phyloP scores from a whole-genome alignment of 169 alveolate species.

The Blepharisma undulans region DNA sequence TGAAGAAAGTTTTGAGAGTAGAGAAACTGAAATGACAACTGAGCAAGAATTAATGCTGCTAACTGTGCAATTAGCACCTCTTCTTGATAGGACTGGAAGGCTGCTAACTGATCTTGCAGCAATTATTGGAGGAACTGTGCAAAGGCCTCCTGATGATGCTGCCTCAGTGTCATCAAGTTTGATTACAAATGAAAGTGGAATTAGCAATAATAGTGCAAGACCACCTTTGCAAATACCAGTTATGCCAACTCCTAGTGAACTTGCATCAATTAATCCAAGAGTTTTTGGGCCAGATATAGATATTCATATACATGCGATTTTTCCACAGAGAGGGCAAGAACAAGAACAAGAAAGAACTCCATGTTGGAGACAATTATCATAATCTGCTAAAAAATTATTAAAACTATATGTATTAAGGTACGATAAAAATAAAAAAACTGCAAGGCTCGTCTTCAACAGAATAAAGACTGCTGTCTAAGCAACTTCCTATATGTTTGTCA shows the following conservation, averaged over 20 bases:
- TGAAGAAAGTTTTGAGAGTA: background rate
- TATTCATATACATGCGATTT: constrained; percentile 37
- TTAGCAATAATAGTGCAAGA: constrained; percentile 2
- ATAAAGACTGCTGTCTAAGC: background rate
- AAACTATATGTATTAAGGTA: background rate
- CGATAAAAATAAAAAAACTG: background rate
- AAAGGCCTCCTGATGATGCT: background rate
- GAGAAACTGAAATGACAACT: constrained; percentile 42
- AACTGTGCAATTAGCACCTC: constrained; percentile 81
- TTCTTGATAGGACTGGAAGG: constrained; percentile 85
- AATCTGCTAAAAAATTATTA: background rate
- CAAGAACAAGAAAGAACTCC: constrained; percentile 10
- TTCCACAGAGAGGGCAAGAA: constrained; percentile 1
- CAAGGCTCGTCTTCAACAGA: background rate
- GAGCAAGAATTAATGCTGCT: constrained; percentile 54
- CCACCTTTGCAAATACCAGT: constrained; percentile 31
- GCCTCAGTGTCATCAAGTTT: background rate
- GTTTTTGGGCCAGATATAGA: constrained; percentile 11
- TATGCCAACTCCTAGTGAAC: constrained; percentile 42
- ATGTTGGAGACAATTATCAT: constrained; percentile 39
- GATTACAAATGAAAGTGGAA: constrained; percentile 30
- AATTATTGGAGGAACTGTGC: background rate
- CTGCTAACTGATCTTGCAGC: constrained; percentile 75
- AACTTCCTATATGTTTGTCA: background rate
- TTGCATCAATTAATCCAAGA: constrained; percentile 25